Base-by-base conservation (phyloP, 495 filamentous ascomycete genomes). In the Saxophila tyrrhenica region DNA sequence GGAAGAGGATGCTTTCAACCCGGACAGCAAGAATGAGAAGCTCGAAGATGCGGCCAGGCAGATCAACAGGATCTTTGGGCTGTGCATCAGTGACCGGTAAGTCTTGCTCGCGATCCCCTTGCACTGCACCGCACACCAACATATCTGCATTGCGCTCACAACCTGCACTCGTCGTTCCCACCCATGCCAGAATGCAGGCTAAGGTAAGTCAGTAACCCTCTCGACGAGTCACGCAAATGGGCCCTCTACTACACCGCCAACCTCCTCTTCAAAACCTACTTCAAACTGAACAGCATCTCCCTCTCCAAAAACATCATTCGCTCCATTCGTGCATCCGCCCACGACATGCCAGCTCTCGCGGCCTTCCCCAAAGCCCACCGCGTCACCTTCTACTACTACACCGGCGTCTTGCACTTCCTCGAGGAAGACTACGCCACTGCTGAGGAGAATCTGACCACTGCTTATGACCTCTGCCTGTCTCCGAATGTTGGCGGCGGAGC, bases 331-430 rank as follows among this genome's bases (percentile, higher is more conserved):
- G 91, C 87, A 5, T 79, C 81, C 25, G 74, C 75, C 17, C 73
- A 72, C 10, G 94, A 98, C 60, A 82, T 95, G 66, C 92, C 94
- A 0, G 65, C 74, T 0, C 69, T 94, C 20, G 72, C 78, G 1
- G 69, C 70, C 7, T 96, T 91, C 65, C 92, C 92, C 0, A 86
- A 83, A 54, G 81, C 89, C 0, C 91, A 98, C 57, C 83, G 85
- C 44, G 89, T 96, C n/a, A 95, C 92, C 1, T 97, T 94, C 71
- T 85, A 89, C 62, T 98, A 96, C 69, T 96, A 95, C 64, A 75
- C 87, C 60, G 92, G 94, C 16, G 84, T 97, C 16, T 80, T 97
- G 21, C 71, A 78, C 48, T 97, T 97, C 66, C 68, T 98, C 10
- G 89, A 96, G 55, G 94, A 97, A 66, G 84, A 96, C 57, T 98